phyloP scores from a whole-genome alignment of 257 asterid genomes.

The Lithospermum erythrorhizon region DNA sequence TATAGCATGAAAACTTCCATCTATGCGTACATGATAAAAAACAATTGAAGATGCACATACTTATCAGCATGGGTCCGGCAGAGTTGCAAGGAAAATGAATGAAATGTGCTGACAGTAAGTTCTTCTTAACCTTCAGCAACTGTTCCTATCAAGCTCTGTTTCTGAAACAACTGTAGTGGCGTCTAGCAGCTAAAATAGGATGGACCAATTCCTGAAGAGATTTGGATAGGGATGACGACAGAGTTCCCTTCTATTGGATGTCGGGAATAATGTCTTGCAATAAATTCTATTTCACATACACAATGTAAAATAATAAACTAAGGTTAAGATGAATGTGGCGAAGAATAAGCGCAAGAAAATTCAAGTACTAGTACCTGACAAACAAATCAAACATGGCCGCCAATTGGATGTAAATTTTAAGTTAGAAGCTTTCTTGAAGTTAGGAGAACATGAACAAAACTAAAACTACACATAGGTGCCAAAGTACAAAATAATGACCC shows the following conservation, averaged over 20 bases:
- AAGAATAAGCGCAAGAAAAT: constrained; percentile 2
- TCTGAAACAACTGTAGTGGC: constrained; percentile 92
- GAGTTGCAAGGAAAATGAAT: constrained; percentile 90
- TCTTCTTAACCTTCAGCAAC: constrained; percentile 84
- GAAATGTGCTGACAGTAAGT: constrained; percentile 90
- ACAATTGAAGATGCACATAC: constrained; percentile 35
- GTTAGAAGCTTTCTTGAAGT: constrained; percentile 20
- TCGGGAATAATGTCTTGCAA: neutral
- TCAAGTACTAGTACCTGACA: constrained; percentile 37
- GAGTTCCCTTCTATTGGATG: too few species aligned
- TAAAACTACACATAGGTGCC: constrained; percentile 8
- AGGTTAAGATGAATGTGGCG: neutral
- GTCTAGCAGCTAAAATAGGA: constrained; percentile 95
- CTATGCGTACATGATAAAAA: neutral
- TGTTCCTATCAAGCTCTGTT: constrained; percentile 81
- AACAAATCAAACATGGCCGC: constrained; percentile 84
- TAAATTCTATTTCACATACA: too few species aligned
- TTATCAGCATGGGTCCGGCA: constrained; percentile 92
- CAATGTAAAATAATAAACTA: neutral
- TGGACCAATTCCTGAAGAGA: constrained; percentile 61
- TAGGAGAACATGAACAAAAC: constrained; percentile 12
- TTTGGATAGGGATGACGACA: constrained; percentile 4
- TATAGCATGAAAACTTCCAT: too few species aligned
- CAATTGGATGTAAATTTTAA: constrained; percentile 93
- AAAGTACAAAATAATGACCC: constrained; percentile 51